Base-by-base conservation (phyloP, 2,329 filamentous ascomycete species). In the Aspergillus sp. region DNA sequence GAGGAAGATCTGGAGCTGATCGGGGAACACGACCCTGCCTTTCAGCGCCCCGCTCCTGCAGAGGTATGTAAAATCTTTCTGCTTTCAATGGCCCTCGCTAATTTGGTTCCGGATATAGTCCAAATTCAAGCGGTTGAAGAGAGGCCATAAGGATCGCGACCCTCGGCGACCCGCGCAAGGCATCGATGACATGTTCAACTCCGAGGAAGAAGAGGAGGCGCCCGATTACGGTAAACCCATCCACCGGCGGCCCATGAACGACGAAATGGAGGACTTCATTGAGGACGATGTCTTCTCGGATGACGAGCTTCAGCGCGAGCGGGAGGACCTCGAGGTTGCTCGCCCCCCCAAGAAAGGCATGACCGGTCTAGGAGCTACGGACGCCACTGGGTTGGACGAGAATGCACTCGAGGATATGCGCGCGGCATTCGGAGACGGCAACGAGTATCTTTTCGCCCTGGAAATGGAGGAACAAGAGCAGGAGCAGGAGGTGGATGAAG, bases 1-100 rank as follows among this genome's bases (percentile, higher is more conserved):
- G 89, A 95, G 46, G 91, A 98, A 58, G 91, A 98, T 69, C 64
- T 98, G 36, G 91, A 96, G 55, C 71, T 98, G 35, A 95, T 98
- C 47, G 88, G 86, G 32, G 83, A 93, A 55, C 78, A 80, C 43
- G 77, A 80, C 43, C 79, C 80, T 1, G 81, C 79, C 41, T 75
- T 75, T 55, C 74, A 82, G 49, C 74, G 76, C 13, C 78, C 78
- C 48, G 67, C 77, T 17, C 68, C 78, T 29, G 63, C 78, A 42
- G 78, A 89, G 73, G 83, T 86, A 74, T 44, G 69, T 46, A 15
- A 24, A n/a, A n/a, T 8, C 24, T 29, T 25, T 24, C 26, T 27
- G 12, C 12, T 24, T 27, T 30, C 12, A 36, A 39, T 29, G 36
- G 8, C 13, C 14, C 19, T 30, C 17, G 34, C 29, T 39, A 29